Conservation (phyloP, 306 rosid species). For the Myrica gale region DNA sequence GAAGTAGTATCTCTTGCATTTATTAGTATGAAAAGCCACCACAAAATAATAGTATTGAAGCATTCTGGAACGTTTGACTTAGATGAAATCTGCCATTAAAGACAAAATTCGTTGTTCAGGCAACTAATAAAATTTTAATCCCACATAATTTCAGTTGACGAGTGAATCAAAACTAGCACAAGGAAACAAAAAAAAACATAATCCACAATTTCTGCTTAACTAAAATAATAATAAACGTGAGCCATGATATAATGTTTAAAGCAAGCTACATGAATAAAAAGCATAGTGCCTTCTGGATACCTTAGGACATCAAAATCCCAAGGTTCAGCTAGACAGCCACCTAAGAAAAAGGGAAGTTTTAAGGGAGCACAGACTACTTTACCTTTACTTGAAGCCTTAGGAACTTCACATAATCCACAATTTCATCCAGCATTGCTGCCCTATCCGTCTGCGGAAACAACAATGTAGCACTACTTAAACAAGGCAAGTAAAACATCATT, state of each 20-base stretch:
- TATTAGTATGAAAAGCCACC: neutral
- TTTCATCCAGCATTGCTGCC: conserved; percentile 98
- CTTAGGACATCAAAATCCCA: neutral
- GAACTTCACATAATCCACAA: conserved; percentile 95
- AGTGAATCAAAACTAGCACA: neutral
- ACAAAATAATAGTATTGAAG: neutral
- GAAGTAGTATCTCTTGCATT: neutral
- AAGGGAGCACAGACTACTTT: conserved; percentile 20
- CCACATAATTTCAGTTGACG: neutral
- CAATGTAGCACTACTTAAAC: neutral
- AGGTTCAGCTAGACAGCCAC: neutral
- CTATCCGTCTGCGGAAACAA: conserved; percentile 63
- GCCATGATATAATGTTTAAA: neutral
- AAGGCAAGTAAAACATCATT: neutral
- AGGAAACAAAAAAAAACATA: neutral
- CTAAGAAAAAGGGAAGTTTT: neutral
- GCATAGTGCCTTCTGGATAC: neutral
- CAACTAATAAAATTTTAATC: neutral
- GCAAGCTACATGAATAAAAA: neutral
- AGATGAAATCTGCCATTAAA: neutral
- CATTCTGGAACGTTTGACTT: neutral
- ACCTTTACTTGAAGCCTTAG: conserved; percentile 97
- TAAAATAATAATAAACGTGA: too few relatives aligned
- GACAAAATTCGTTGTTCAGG: neutral
- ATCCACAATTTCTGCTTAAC: neutral